These are phyloP conservation scores for Amanita thiersii DNA, from an alignment of 768 basidiomycete genomes.

Conservation along the genomic window DNA sequence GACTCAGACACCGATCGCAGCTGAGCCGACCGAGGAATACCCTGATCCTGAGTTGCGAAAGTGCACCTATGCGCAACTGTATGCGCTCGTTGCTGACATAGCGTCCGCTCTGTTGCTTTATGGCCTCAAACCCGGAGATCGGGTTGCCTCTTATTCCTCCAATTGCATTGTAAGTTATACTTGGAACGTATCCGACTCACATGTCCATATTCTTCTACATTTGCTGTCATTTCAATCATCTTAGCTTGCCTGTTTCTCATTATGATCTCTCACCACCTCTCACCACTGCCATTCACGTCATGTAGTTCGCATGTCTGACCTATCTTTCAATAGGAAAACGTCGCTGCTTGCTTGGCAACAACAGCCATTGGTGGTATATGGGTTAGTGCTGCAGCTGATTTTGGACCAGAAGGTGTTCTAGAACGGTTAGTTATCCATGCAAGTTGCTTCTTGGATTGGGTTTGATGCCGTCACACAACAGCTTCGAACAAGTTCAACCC, in stretches of 20 bases:
- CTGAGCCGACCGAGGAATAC: slow-evolving; percentile 50
- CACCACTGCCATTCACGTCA: not conserved
- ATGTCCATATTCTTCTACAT: slow-evolving; percentile 9
- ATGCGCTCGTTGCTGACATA: slow-evolving; percentile 44
- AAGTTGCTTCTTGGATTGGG: slow-evolving; percentile 2
- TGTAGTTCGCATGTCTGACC: not conserved
- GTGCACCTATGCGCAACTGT: slow-evolving; percentile 51
- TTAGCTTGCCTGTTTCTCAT: slow-evolving; percentile 9
- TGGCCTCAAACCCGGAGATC: slow-evolving; percentile 56
- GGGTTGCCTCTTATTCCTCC: slow-evolving; percentile 70
- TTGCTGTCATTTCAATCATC: too few relatives aligned
- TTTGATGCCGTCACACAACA: slow-evolving; percentile 16
- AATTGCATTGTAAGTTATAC: slow-evolving; percentile 61
- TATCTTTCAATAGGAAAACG: slow-evolving; percentile 53
- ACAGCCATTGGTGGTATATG: slow-evolving; percentile 73
- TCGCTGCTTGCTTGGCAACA: slow-evolving; percentile 58
- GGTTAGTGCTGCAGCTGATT: slow-evolving; percentile 78
- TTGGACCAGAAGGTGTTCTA: slow-evolving; percentile 69
- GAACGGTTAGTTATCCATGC: slow-evolving; percentile 45
- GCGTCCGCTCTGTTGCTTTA: slow-evolving; percentile 47
- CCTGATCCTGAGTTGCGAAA: slow-evolving; percentile 35
- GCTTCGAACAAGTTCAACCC: slow-evolving; percentile 75
- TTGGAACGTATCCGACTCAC: not conserved
- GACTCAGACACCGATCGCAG: slow-evolving; percentile 24
- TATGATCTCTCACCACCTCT: not conserved